Percentiles rank a stretch among this genome's conserved stretches.
Conservation (phyloP, 192 early-diverging fungal genomes). For the Rhizophagus clarus region DNA sequence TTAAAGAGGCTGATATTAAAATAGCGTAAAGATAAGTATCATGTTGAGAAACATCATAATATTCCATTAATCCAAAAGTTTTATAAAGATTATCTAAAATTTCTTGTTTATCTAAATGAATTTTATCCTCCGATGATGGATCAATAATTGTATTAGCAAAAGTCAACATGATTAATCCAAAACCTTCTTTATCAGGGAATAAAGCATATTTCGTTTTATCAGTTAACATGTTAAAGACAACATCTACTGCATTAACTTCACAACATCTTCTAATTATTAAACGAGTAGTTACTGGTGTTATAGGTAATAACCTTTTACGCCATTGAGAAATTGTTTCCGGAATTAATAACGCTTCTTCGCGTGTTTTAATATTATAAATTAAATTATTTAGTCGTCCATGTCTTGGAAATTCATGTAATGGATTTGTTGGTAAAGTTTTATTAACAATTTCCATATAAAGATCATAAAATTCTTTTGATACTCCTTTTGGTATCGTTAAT, state of each 20-base stretch:
- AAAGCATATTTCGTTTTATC: constrained; percentile 25
- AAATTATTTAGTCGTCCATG: constrained; percentile 18
- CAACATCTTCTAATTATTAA: neutral
- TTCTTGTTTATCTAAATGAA: neutral
- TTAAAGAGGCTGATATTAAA: constrained; percentile 15
- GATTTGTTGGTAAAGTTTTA: neutral
- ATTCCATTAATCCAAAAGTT: constrained; percentile 31
- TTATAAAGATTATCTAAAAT: constrained; percentile 26
- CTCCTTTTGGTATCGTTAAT: neutral
- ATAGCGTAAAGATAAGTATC: constrained; percentile 22
- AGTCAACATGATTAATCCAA: constrained; percentile 12
- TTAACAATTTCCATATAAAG: neutral
- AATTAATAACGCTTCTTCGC: neutral
- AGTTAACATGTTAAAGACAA: constrained; percentile 8
- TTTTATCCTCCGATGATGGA: neutral
- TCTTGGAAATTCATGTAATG: neutral
- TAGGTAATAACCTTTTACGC: constrained; percentile 22
- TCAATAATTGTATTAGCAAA: constrained; percentile 11
- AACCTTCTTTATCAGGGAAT: neutral
- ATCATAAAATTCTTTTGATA: constrained; percentile 9
- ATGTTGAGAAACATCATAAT: constrained; percentile 23
- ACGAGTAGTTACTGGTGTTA: neutral
- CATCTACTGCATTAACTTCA: neutral
- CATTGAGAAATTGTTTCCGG: neutral
- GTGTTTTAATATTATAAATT: neutral